Base-by-base conservation (phyloP, 1,139 yeast species). In the Pichia sp. region DNA sequence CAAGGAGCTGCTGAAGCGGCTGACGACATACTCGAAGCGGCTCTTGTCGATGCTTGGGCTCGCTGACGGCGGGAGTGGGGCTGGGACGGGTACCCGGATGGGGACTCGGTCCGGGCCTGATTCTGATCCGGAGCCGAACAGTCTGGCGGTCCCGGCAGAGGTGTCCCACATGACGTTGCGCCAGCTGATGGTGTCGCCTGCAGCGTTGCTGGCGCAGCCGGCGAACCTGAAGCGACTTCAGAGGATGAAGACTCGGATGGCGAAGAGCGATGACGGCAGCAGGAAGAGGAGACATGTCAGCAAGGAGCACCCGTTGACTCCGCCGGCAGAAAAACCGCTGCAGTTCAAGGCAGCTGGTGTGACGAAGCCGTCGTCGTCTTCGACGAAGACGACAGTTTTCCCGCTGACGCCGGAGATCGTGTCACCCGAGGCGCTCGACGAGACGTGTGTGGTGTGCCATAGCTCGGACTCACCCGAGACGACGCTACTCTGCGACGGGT, bases 401-500 rank as follows among this genome's bases (percentile, higher is more conserved):
- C 54, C 54, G 8, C n/a, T 53, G 4, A 53, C 53, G 2, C 56
- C 58, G 2, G 54, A 55, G 3, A 24, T 54, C 12, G 20, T 56
- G 40, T 31, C 52, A 1, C 57, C 54, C 4, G 55, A 56, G 45
- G n/a, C n/a, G 16, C 38, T 56, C 12, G 47, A 49, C 40, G 60
- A 58, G 10, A 57, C 60, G 54, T 85, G 92, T 61, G 67, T 75
- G 45, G 64, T 83, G 2, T 86, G 95, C 65, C 77, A 79, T 6
- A 69, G 69, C 16, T 73, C 75, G 56, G 76, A 77, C 52, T 72
- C 77, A 24, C 85, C 86, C 0, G 70, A 74, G 1, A 69, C 74
- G 20, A 81, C 84, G 4, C 69, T 87, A 29, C 68, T 82, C 7
- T 88, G 96, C 67, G 90, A 85, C 60, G 85, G 86, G 44, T 91